Evolutionary conservation across 768 basidiomycete genomes (phyloP).

Genomic region (Mrakia gelida): DNA sequence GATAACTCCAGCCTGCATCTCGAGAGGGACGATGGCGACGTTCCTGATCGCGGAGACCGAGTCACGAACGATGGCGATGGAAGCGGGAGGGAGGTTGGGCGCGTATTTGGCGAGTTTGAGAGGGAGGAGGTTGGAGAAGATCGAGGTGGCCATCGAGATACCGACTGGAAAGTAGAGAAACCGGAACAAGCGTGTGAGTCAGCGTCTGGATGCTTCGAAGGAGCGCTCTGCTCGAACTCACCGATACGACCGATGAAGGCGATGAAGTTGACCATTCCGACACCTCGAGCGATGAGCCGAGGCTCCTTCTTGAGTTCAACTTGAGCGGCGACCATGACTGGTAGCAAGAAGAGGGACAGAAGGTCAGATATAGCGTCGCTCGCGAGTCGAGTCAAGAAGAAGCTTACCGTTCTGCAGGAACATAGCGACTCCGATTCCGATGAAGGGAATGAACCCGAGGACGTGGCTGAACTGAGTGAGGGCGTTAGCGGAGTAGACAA

Average conservation of each 20-base stretch:
- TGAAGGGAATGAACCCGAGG: constrained; percentile 36
- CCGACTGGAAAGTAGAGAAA: constrained; percentile 18
- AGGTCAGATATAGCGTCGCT: neutral
- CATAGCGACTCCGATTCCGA: constrained; percentile 36
- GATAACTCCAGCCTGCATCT: constrained; percentile 17
- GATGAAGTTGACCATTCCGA: constrained; percentile 24
- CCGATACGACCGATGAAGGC: constrained; percentile 19
- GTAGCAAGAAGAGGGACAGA: neutral
- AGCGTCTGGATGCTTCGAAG: no score
- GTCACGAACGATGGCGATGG: constrained; percentile 20
- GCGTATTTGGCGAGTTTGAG: constrained; percentile 9
- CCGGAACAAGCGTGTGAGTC: neutral
- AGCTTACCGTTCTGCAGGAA: constrained; percentile 35
- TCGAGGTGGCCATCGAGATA: constrained; percentile 37
- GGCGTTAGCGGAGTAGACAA: constrained; percentile 33
- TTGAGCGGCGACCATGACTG: constrained; percentile 21
- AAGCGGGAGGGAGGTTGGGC: neutral
- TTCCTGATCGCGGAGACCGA: constrained; percentile 16
- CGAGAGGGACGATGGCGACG: constrained; percentile 11
- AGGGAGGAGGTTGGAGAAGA: constrained; percentile 37
- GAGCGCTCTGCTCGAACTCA: neutral
- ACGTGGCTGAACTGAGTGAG: constrained; percentile 23
- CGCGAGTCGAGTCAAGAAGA: neutral
- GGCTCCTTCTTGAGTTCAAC: constrained; percentile 35
- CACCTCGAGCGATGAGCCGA: constrained; percentile 29